Evolutionary conservation across 805 yeast genomes (phyloP).

Genomic region (Candida nemodendra): DNA sequence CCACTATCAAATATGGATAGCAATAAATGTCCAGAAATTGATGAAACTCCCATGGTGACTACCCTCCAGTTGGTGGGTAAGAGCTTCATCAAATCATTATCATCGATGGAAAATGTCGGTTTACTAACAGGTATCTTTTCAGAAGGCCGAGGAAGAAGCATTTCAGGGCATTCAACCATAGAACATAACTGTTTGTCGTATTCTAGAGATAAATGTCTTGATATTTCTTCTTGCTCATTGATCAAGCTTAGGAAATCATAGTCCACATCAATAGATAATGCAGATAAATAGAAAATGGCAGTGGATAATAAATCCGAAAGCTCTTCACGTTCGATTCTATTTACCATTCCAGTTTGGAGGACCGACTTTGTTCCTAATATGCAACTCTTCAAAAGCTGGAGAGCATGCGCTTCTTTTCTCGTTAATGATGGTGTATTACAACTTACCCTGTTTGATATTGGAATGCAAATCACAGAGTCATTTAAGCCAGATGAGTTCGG

Average conservation of each 20-base stretch:
- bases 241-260: constrained; percentile 19
- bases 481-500: constrained; percentile 49
- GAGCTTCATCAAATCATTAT: constrained; percentile 9
- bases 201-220: constrained; percentile 26
- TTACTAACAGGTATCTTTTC: too few species aligned
- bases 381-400: constrained; percentile 2
- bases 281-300: constrained; percentile 23
- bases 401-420: neutral
- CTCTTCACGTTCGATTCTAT: constrained; percentile 18
- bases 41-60: constrained; percentile 59
- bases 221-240: constrained; percentile 24
- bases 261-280: constrained; percentile 23
- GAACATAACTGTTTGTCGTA: constrained; percentile 27
- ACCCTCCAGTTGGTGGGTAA: constrained; percentile 57
- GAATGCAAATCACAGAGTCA: constrained; percentile 50
- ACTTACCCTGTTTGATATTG: constrained; percentile 31
- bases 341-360: neutral
- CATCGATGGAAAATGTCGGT: too few species aligned
- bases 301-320: constrained; percentile 13
- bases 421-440: neutral
- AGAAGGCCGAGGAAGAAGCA: constrained; percentile 23
- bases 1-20: constrained; percentile 28
- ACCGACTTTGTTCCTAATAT: neutral
- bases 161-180: constrained; percentile 15
- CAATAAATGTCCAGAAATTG: constrained; percentile 55